These are phyloP conservation scores for Candida sp. DNA, from an alignment of 1,139 yeast genomes.

Conservation along the genomic window DNA sequence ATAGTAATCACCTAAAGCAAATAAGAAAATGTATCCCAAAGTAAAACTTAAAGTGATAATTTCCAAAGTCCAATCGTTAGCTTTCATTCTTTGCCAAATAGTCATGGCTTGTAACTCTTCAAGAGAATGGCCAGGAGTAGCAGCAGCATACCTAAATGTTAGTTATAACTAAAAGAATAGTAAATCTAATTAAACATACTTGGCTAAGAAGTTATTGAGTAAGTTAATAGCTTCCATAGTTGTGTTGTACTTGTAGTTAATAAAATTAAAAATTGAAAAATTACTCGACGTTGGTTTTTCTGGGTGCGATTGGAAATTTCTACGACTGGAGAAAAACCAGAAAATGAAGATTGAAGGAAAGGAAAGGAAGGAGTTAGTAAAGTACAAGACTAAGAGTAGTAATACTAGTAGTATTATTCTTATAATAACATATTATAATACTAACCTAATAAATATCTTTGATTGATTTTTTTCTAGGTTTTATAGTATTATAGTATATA, in stretches of 20 bases:
- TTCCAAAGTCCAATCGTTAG: slow-evolving; percentile 79
- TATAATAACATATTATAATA: no score
- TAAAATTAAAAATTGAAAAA: slow-evolving; percentile 1
- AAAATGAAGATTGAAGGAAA: no score
- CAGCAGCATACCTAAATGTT: slow-evolving; percentile 4
- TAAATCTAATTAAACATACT: no score
- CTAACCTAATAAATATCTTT: no score
- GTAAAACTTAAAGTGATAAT: slow-evolving; percentile 51
- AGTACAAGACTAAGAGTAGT: no score
- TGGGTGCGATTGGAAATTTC: not conserved
- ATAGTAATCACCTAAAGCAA: slow-evolving; percentile 54
- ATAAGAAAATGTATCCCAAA: slow-evolving; percentile 39
- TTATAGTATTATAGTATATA: no score
- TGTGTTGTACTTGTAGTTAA: no score
- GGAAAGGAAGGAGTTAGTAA: no score
- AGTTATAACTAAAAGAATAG: no score
- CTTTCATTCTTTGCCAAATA: slow-evolving; percentile 44
- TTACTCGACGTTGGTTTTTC: slow-evolving; percentile 1
- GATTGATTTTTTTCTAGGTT: no score
- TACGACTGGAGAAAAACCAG: no score
- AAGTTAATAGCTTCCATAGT: not conserved
- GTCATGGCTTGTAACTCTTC: slow-evolving; percentile 53
- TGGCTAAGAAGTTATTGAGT: not conserved
- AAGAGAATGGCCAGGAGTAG: slow-evolving; percentile 36
- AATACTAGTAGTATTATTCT: no score